These are phyloP conservation scores for Kwoniella europaea DNA, from an alignment of 768 basidiomycete species.

Conservation along the genomic window DNA sequence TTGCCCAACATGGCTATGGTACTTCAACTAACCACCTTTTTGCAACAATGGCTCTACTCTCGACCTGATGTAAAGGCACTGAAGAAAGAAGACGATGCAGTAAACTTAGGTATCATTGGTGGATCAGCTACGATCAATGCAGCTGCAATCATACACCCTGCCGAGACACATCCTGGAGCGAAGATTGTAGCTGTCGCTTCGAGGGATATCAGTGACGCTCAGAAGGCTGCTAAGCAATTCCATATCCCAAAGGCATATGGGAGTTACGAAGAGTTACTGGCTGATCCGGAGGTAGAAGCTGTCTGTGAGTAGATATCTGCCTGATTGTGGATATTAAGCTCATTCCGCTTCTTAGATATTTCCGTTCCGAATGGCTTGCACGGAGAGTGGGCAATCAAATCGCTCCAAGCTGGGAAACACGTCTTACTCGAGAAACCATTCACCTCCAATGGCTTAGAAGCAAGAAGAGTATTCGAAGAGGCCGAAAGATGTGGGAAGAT, in stretches of 20 bases:
- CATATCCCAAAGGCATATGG: conserved; percentile 14
- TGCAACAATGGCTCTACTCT: conserved; percentile 18
- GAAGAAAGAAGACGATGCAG: conserved; percentile 8
- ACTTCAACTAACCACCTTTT: conserved; percentile 18
- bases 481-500: conserved; percentile 7
- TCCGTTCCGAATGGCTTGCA: conserved; percentile 13
- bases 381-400: conserved; percentile 22
- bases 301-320: conserved; percentile 9
- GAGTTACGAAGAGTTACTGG: conserved; percentile 18
- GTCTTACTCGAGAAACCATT: conserved; percentile 19
- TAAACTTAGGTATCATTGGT: conserved; percentile 12
- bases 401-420: conserved; percentile 20
- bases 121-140: conserved; percentile 21
- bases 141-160: conserved; percentile 17
- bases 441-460: conserved; percentile 17
- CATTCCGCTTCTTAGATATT: neutral
- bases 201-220: conserved; percentile 12
- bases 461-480: conserved; percentile 9
- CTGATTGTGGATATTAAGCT: neutral
- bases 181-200: conserved; percentile 16
- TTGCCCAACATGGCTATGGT: conserved; percentile 22
- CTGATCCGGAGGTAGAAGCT: conserved; percentile 18
- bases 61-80: conserved; percentile 16
- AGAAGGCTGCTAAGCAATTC: conserved; percentile 15
- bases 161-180: conserved; percentile 15